Evolutionary conservation across 2,329 filamentous ascomycete species (phyloP).

Genomic region (Cercospora janseana): DNA sequence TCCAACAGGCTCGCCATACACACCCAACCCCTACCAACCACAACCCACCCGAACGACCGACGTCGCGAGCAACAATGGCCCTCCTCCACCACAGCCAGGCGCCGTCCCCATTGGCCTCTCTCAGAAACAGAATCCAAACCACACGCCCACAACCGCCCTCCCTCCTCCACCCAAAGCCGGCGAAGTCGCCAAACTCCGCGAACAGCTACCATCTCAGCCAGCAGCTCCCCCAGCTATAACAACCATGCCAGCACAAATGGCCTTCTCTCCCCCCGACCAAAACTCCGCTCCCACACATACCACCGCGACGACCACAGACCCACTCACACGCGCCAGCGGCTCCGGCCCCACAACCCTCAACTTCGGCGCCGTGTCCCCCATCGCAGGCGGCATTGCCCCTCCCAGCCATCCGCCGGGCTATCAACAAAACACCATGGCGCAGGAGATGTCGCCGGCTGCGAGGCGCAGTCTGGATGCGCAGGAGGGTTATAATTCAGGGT

Average conservation of each 20-base stretch:
- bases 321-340: constrained; percentile 15
- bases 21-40: constrained; percentile 29
- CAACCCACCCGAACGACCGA: constrained; percentile 29
- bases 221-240: constrained; percentile 12
- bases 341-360: constrained; percentile 42
- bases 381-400: constrained; percentile 30
- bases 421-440: constrained; percentile 47
- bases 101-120: constrained; percentile 39
- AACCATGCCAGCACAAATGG: constrained; percentile 43
- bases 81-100: constrained; percentile 45
- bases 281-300: constrained; percentile 42
- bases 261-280: constrained; percentile 40
- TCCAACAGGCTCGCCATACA: constrained; percentile 35
- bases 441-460: constrained; percentile 40
- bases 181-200: constrained; percentile 17
- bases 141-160: constrained; percentile 31
- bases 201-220: constrained; percentile 25
- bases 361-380: constrained; percentile 35
- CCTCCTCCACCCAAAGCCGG: constrained; percentile 46
- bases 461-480: constrained; percentile 36
- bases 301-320: constrained; percentile 34
- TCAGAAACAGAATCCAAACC: constrained; percentile 31
- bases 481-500: constrained; percentile 25
- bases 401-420: constrained; percentile 49
- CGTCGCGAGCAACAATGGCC: constrained; percentile 34